A percentile compares a stretch with the other conserved stretches of the same genome.
Conservation (phyloP, 164 flowering plant species). For the grape (Vitis vinifera) region ASM3070453v1 NC_081822.1:23345001-23345500, state of each 20-base stretch:
- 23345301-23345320: conserved; percentile 9
- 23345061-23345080: no score
- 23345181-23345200: no score
- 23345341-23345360: conserved; percentile 90
- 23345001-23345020: no score
- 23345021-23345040: no score
- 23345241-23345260: neutral
- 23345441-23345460: neutral
- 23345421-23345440: neutral
- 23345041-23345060: no score
- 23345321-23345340: conserved; percentile 53
- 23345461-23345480: conserved; percentile 5
- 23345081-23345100: no score
- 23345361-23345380: conserved; percentile 86
- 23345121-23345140: no score
- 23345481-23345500: neutral
- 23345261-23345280: neutral
- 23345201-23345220: no score
- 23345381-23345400: conserved; percentile 91
- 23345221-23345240: neutral
- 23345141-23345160: no score
- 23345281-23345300: neutral
- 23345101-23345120: no score
- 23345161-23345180: no score
- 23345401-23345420: conserved; percentile 70